phyloP scores from a whole-genome alignment of 78 protist species.

The Cavenderia fasciculata region DNA sequence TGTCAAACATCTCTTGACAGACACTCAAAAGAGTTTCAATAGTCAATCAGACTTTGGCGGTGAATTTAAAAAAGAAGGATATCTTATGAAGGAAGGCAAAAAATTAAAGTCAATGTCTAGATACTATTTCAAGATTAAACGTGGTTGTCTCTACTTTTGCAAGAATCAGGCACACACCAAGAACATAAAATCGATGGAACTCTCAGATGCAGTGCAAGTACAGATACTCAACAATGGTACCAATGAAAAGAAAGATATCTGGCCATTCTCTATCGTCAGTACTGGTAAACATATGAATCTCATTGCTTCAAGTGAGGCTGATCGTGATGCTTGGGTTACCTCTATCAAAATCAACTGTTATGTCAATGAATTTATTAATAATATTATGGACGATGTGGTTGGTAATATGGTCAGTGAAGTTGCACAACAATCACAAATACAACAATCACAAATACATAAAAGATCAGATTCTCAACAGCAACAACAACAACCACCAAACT shows the following conservation, averaged over 20 bases:
- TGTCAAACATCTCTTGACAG: conserved; percentile 7
- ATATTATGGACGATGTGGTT: conserved; percentile 36
- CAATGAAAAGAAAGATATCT: conserved; percentile 45
- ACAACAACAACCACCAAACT: too few relatives aligned
- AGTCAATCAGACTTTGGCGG: neutral
- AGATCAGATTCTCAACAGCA: neutral
- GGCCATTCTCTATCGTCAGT: conserved; percentile 41
- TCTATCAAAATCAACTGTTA: conserved; percentile 60
- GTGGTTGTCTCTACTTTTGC: conserved; percentile 23
- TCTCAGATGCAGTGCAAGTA: conserved; percentile 51
- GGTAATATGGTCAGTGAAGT: conserved; percentile 34
- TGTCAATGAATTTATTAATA: conserved; percentile 13
- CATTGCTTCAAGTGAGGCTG: conserved; percentile 25
- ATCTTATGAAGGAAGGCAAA: conserved; percentile 52
- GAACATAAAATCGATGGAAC: conserved; percentile 11
- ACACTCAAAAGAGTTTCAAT: conserved; percentile 3
- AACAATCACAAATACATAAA: neutral
- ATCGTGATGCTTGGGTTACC: conserved; percentile 56
- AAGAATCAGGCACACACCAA: conserved; percentile 29
- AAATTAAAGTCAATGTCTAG: conserved; percentile 51
- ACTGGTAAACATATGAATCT: conserved; percentile 9
- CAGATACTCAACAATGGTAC: neutral
- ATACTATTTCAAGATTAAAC: conserved; percentile 25
- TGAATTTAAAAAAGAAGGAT: conserved; percentile 68
- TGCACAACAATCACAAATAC: neutral